Percentiles rank a stretch among this genome's conserved stretches.
Evolutionary conservation across 805 yeast species (phyloP).

Genomic region (Cyberlindnera maclurae): DNA sequence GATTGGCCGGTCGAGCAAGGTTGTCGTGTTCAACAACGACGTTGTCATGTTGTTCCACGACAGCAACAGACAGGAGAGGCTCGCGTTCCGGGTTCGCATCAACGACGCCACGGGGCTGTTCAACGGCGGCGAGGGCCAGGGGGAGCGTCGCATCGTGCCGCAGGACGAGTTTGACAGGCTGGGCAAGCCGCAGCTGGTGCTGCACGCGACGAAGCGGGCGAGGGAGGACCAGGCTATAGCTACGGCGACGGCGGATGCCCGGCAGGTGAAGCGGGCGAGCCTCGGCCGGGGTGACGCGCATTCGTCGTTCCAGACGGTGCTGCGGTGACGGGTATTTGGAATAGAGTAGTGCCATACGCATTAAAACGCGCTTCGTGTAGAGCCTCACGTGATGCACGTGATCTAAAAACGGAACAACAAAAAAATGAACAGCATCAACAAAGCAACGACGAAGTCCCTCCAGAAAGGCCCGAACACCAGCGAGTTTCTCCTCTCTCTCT

Average conservation of each 20-base stretch:
- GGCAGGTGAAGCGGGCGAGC: slow-evolving; percentile 23
- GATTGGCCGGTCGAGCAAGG: slow-evolving; percentile 57
- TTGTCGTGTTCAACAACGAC: slow-evolving; percentile 58
- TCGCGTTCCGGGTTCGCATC: slow-evolving; percentile 48
- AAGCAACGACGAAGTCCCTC: no score
- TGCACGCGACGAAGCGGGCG: slow-evolving; percentile 5
- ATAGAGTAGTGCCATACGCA: no score
- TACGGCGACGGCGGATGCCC: slow-evolving; percentile 3
- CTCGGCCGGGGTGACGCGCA: slow-evolving; percentile 23
- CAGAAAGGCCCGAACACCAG: no score
- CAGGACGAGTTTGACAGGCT: slow-evolving; percentile 16
- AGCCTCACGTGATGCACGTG: no score
- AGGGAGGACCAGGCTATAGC: no score
- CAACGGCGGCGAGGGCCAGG: slow-evolving; percentile 34
- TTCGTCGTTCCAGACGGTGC: slow-evolving; percentile 20
- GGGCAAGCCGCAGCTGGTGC: slow-evolving; percentile 1
- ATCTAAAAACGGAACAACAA: no score
- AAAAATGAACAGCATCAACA: no score
- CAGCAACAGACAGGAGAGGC: slow-evolving; percentile 38
- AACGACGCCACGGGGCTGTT: slow-evolving; percentile 60
- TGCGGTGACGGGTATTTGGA: slow-evolving; percentile 9
- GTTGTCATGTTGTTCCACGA: slow-evolving; percentile 61
- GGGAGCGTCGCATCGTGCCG: slow-evolving; percentile 1
- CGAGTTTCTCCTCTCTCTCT: no score
- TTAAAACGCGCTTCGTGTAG: no score